Conservation (phyloP, 768 basidiomycete genomes). For the Tremella yokohamensis region DNA sequence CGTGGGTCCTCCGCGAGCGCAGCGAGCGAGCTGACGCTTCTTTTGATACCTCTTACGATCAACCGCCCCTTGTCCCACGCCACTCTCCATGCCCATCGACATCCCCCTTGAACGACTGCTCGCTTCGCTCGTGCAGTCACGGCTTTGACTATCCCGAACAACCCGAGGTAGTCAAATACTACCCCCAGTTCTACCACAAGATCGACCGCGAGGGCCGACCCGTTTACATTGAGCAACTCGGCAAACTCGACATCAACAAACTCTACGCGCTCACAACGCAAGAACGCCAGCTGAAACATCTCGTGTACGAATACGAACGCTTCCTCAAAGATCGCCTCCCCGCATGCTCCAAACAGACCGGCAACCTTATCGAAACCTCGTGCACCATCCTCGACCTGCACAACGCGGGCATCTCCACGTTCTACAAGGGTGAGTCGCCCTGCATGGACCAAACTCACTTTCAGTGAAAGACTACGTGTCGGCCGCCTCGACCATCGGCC, state of each 20-base stretch:
- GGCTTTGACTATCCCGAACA: slow-evolving; percentile 81
- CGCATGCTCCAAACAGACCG: slow-evolving; percentile 61
- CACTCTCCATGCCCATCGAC: background rate
- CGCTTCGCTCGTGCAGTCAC: slow-evolving; percentile 23
- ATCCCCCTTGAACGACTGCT: background rate
- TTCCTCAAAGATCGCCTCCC: slow-evolving; percentile 76
- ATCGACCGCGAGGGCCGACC: slow-evolving; percentile 94
- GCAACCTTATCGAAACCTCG: slow-evolving; percentile 89
- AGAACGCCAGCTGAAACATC: slow-evolving; percentile 80
- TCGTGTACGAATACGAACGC: slow-evolving; percentile 90
- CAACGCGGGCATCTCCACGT: slow-evolving; percentile 62
- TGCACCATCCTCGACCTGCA: slow-evolving; percentile 96
- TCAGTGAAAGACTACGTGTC: slow-evolving; percentile 80
- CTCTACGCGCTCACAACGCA: slow-evolving; percentile 77
- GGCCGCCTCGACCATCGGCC: slow-evolving; percentile 70
- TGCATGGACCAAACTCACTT: background rate
- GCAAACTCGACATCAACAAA: slow-evolving; percentile 78
- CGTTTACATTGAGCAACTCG: slow-evolving; percentile 89
- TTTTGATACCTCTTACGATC: background rate
- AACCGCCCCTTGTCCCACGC: background rate
- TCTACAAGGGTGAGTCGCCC: slow-evolving; percentile 62
- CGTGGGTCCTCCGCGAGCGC: slow-evolving; percentile 32
- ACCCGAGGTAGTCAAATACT: slow-evolving; percentile 78
- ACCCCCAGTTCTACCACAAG: slow-evolving; percentile 95
- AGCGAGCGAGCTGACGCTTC: too few species aligned